These are phyloP conservation scores for Plasmodium yoelii DNA, from an alignment of 169 alveolate genomes.

Conservation along the genomic window DNA sequence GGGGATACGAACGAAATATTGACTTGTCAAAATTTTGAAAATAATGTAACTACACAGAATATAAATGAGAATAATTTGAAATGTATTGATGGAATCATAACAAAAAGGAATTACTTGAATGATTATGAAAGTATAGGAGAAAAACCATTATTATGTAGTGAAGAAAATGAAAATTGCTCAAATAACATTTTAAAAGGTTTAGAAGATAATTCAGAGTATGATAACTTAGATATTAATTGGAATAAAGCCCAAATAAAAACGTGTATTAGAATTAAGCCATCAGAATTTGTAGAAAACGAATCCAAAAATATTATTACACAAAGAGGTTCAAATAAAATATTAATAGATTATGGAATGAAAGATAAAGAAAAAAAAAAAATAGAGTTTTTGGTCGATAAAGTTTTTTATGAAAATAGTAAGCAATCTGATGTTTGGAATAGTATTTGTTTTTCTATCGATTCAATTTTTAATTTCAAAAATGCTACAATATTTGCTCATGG, in stretches of 20 bases:
- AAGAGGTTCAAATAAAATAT: slow-evolving; percentile 39
- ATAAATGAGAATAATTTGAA: slow-evolving; percentile 3
- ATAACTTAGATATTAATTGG: slow-evolving; percentile 74
- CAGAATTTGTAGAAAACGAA: slow-evolving; percentile 32
- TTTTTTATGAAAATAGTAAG: slow-evolving; percentile 74
- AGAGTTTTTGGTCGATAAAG: slow-evolving; percentile 79
- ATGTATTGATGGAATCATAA: background rate
- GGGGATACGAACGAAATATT: background rate
- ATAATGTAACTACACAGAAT: background rate
- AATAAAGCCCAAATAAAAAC: slow-evolving; percentile 73
- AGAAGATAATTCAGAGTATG: slow-evolving; percentile 8
- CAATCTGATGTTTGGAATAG: slow-evolving; percentile 81
- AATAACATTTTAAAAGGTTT: slow-evolving; percentile 15
- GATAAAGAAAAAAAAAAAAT: slow-evolving; percentile 33
- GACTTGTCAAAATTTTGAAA: background rate
- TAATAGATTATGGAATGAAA: slow-evolving; percentile 57
- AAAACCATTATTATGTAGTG: slow-evolving; percentile 9
- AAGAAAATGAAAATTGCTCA: slow-evolving; percentile 22
- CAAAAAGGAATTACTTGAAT: background rate
- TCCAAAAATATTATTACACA: slow-evolving; percentile 50
- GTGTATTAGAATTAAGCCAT: slow-evolving; percentile 72
- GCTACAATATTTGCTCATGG: slow-evolving; percentile 85
- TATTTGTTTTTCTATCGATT: slow-evolving; percentile 78
- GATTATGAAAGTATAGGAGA: background rate
- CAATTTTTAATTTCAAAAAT: slow-evolving; percentile 78